Conservation (phyloP, 768 basidiomycete species). For the Rossbeevera mucosa region DNA sequence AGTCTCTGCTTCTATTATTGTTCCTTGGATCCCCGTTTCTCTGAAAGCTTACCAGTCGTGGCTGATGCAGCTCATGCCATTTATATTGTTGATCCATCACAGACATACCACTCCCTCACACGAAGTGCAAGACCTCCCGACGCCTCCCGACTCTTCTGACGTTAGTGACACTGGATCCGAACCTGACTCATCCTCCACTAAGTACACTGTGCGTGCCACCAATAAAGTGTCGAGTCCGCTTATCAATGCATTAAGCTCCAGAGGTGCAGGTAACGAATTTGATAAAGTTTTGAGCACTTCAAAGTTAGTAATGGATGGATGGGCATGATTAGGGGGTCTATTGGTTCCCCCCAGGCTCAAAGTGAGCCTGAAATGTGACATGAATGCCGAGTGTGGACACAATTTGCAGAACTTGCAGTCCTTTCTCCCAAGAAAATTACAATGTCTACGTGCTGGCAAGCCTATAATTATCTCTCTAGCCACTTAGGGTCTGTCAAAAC, state of each 20-base stretch:
- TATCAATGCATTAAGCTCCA: slow-evolving; percentile 29
- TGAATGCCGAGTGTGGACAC: slow-evolving; percentile 47
- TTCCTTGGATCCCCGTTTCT: slow-evolving; percentile 40
- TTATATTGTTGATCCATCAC: slow-evolving; percentile 12
- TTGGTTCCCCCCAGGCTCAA: slow-evolving; percentile 3
- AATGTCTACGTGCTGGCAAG: slow-evolving; percentile 42
- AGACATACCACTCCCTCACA: neutral
- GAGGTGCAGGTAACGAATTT: slow-evolving; percentile 38
- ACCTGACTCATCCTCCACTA: slow-evolving; percentile 28
- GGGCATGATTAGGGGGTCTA: slow-evolving; percentile 32
- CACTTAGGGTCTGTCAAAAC: neutral
- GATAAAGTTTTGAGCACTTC: slow-evolving; percentile 37
- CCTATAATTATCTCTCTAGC: slow-evolving; percentile 49
- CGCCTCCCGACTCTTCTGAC: slow-evolving; percentile 26
- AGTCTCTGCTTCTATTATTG: slow-evolving; percentile 54
- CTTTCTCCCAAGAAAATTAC: slow-evolving; percentile 29
- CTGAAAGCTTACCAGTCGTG: slow-evolving; percentile 18
- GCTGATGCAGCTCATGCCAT: slow-evolving; percentile 27
- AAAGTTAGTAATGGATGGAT: slow-evolving; percentile 35
- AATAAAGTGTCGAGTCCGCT: slow-evolving; percentile 16
- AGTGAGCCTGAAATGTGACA: slow-evolving; percentile 23
- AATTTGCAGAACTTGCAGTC: slow-evolving; percentile 45
- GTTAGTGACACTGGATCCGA: slow-evolving; percentile 26
- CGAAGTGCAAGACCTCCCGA: slow-evolving; percentile 19
- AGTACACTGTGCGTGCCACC: slow-evolving; percentile 20